A percentile compares a stretch with the other conserved stretches of the same genome.
phyloP scores from a whole-genome alignment of 225 moss, liverwort and hornwort species.

The Rhytidiadelphus loreus region DNA sequence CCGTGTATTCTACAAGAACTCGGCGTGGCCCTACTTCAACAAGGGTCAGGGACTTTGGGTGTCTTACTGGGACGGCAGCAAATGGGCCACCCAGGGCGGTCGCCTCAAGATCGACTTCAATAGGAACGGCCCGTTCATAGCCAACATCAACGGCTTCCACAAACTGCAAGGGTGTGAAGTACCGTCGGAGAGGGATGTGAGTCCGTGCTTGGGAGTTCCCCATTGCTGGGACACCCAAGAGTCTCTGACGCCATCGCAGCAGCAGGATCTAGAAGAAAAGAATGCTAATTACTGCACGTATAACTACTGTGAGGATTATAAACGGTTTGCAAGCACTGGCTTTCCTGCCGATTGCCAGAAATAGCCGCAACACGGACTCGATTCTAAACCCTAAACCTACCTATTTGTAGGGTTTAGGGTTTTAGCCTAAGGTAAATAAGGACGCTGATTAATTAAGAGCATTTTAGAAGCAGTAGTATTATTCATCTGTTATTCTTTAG shows the following conservation, averaged over 20 bases:
- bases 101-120: constrained; percentile 32
- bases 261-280: background rate
- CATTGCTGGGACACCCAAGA: constrained; percentile 6
- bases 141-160: constrained; percentile 18
- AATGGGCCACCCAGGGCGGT: constrained; percentile 65
- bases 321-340: background rate
- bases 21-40: background rate
- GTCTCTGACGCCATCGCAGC: background rate
- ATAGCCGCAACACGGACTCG: background rate
- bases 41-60: constrained; percentile 15
- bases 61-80: constrained; percentile 63
- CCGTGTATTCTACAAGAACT: background rate
- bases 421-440: background rate
- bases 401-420: background rate
- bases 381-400: background rate
- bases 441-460: background rate
- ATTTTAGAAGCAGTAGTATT: background rate
- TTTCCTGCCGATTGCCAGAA: constrained; percentile 2
- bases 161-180: constrained; percentile 1
- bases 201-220: background rate
- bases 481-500: background rate
- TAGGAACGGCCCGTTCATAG: constrained; percentile 33
- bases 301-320: background rate
- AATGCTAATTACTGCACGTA: background rate
- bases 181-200: background rate